Percentiles rank a stretch among this genome's conserved stretches.
Evolutionary conservation across 1,284 basidiomycete species (phyloP).

Genomic region (Agroathelia rolfsii): DNA sequence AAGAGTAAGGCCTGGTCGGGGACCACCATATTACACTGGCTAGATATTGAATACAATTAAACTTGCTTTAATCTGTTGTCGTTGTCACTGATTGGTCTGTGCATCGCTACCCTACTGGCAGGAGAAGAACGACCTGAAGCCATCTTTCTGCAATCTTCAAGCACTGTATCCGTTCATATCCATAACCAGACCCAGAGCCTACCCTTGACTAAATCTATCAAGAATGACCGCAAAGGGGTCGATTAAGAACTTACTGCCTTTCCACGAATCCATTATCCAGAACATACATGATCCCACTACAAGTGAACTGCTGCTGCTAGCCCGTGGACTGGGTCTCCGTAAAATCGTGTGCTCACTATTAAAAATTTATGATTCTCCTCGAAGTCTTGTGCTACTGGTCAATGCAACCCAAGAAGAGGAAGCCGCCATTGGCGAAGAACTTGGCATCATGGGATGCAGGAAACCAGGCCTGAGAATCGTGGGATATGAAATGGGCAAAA

Average conservation of each 20-base stretch:
- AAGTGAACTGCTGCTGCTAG: slow-evolving; percentile 77
- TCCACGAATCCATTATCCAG: slow-evolving; percentile 56
- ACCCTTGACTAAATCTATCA: too few species aligned
- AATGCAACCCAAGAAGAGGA: slow-evolving; percentile 88
- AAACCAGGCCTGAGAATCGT: slow-evolving; percentile 81
- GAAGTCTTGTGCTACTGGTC: slow-evolving; percentile 78
- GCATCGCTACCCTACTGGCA: too few species aligned
- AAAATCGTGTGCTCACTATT: slow-evolving; percentile 77
- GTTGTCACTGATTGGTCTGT: too few species aligned
- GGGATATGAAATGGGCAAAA: slow-evolving; percentile 75
- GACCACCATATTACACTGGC: too few species aligned
- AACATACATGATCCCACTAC: slow-evolving; percentile 68
- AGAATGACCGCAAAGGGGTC: too few species aligned
- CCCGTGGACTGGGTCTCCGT: slow-evolving; percentile 80
- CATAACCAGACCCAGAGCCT: too few species aligned
- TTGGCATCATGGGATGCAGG: slow-evolving; percentile 85
- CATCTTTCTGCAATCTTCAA: too few species aligned
- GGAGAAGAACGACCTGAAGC: too few species aligned
- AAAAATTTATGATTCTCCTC: slow-evolving; percentile 86
- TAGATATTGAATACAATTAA: too few species aligned
- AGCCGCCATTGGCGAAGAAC: slow-evolving; percentile 83
- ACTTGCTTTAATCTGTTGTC: too few species aligned
- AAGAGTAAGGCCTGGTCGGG: too few species aligned
- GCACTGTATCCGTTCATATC: too few species aligned
- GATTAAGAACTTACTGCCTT: slow-evolving; percentile 56